Evolutionary conservation across 129 eudicot genomes (phyloP), one percentile per base, ranked within the genome.

Genomic region (Saposhnikovia divaricata): DNA sequence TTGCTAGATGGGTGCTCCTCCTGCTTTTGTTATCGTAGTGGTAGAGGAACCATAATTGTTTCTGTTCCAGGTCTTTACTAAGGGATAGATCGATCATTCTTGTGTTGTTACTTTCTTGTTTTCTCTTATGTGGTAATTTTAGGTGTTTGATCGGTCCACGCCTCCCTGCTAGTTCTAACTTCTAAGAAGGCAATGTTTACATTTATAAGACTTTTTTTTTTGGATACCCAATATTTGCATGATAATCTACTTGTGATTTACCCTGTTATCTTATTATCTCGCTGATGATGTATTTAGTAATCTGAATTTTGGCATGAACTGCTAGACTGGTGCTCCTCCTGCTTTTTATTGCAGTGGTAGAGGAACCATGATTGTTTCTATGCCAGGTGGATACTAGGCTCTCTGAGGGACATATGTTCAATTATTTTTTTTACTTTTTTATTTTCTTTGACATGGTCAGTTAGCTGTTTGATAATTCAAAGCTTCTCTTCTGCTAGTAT

Each of bases 301-400:
- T 61, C 34, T 61, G 69, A 61, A 61, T 25, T 59, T 61, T 61
- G 69, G 34, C 69, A 61, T 10, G 37, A 3, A 21, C 66, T 61
- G 34, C 69, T n/a, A n/a, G 69, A n/a, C 69, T 61, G 69, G 69
- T 61, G 69, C 69, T 61, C 69, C 57, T 50, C 19, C 34, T 61
- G 15, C 34, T 61, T n/a, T 1, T 61, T n/a, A n/a, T 61, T 61
- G 69, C 69, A 61, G 27, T 9, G 10, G 69, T 25, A 61, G 66
- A 57, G 66, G 66, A 57, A 57, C 28, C 66, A 23, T 2, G 28
- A 57, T 57, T 57, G 61, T 53, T 57, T 57, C 28, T 19, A 23
- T 57, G 28, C 28, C 13, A 57, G 28, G 28, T 57, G 28, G 66
- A 57, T 18, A 53, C 61, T 53, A 53, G 61, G 61, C 61, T 53